Conservation (phyloP, 495 filamentous ascomycete genomes). For the Aspergillus steynii region DNA sequence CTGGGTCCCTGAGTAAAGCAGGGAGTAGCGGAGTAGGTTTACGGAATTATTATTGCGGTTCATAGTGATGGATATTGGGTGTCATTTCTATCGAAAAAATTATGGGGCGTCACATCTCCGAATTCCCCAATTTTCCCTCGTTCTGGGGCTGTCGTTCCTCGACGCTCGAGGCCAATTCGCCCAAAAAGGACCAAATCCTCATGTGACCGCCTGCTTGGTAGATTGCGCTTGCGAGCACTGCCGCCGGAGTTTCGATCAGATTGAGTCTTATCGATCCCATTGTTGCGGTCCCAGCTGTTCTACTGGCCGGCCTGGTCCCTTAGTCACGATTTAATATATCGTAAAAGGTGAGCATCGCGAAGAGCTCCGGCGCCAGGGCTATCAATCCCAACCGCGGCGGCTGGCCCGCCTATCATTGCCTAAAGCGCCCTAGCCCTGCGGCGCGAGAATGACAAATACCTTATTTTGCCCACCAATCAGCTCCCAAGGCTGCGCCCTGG, state of each 20-base stretch:
- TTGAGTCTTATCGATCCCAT: background rate
- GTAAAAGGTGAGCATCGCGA: background rate
- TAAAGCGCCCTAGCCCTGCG: conserved; percentile 14
- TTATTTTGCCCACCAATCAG: conserved; percentile 26
- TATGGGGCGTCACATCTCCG: background rate
- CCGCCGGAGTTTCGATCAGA: background rate
- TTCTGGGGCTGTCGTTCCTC: background rate
- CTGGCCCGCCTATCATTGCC: conserved; percentile 34
- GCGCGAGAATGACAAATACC: conserved; percentile 43
- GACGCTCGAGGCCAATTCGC: background rate
- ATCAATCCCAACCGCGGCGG: background rate
- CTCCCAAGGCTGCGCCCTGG: conserved; percentile 7
- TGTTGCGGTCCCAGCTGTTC: background rate
- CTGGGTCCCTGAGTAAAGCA: background rate
- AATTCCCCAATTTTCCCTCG: background rate
- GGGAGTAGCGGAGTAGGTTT: background rate
- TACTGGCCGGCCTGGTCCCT: background rate
- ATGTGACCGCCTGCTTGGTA: background rate
- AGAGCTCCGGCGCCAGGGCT: background rate
- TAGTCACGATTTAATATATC: background rate
- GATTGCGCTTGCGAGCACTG: background rate
- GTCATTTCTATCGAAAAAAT: too few relatives aligned
- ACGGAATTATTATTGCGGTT: background rate
- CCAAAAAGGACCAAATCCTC: background rate
- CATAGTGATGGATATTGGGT: background rate